Evolutionary conservation across 768 basidiomycete species (phyloP), one percentile per base, ranked within the genome.

Genomic region (Strobilomyces confusus): DNA sequence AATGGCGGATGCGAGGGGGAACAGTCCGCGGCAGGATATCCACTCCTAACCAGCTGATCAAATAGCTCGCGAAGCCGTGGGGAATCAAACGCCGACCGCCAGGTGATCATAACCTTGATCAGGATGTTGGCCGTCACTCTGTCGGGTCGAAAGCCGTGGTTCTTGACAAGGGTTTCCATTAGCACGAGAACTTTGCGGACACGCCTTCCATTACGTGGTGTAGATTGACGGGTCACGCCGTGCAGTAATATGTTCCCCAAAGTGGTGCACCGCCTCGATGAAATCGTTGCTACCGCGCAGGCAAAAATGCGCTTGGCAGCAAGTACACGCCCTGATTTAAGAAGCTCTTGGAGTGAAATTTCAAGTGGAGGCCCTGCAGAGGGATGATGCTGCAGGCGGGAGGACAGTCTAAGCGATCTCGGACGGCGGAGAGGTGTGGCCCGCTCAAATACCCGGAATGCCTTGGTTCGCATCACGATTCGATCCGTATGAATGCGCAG

Each of bases 121-220:
- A 91, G 48, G 44, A 90, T 80, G 61, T 92, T 91, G 51, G 80
- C 71, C 5, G 90, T 90, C 36, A 86, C 73, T 11, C 83, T 76
- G 64, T 92, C 88, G 9, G 84, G 80, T 12, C 63, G 63, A 63
- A 90, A 87, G 8, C 69, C 75, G 34, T 75, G 73, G 41, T 72
- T 62, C 44, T 67, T 59, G 41, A 72, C 64, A 29, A 90, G 75
- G 13, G 70, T 55, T 33, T 73, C 65, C 49, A 81, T 73, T 29
- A 75, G 67, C 5, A 62, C 64, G 19, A 72, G 50, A 25, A 78
- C 58, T 54, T 72, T 73, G 23, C 76, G 73, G n/a, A 84, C 69
- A 13, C 77, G 69, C 43, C 76, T 75, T 29, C 71, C 73, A 51
- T 80, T 77, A 17, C 73, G 70, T 26, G 69, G 69, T 33, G 60